Base-by-base conservation (phyloP, 2,329 filamentous ascomycete species). In the Esteya vermicola region DNA sequence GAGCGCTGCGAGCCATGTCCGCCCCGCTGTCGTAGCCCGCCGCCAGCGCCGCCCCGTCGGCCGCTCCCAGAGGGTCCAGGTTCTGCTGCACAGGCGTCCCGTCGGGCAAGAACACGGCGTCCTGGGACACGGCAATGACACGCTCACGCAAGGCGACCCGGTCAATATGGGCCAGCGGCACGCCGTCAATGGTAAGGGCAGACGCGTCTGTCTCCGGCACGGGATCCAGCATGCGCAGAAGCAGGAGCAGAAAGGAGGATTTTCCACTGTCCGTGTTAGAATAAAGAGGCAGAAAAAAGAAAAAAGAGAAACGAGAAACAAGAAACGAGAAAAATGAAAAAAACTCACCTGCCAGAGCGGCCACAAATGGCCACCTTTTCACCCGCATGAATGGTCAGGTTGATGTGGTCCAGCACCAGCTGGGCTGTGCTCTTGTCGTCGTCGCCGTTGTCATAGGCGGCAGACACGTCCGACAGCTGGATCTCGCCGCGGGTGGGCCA, bases 91-190 rank as follows among this genome's bases (percentile, higher is more conserved):
- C 56, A 1, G 56, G 59, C 34, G 56, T 42, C 14, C 44, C 41
- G 33, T 43, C 62, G 0, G 62, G 63, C 1, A 73, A 52, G 50
- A 75, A 71, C 4, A 70, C 62, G 1, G 67, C 52, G 5, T 75
- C 70, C 48, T 75, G 70, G 0, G 70, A 67, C 1, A 75, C 53
- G 5, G 67, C 64, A 32, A 70, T 67, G 28, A 75, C 53, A 1
- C 62, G 63, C 31, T 61, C 54, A 8, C 70, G 65, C 0, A 74
- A 55, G 0, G 52, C 50, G 0, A 52, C 22, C 3, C 68, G 60
- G 39, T 65, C 50, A 12, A 74, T 55, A 2, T 43, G 43, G 20
- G 52, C 30, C 2, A 65, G 53, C 0, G 55, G 49, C 0, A 63
- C 38, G 23, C 49, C 55, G 43, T 73, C 68, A n/a, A 74, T 65